Conservation (phyloP, 2,329 filamentous ascomycete species). For the Scleromitrula shiraiana region DNA sequence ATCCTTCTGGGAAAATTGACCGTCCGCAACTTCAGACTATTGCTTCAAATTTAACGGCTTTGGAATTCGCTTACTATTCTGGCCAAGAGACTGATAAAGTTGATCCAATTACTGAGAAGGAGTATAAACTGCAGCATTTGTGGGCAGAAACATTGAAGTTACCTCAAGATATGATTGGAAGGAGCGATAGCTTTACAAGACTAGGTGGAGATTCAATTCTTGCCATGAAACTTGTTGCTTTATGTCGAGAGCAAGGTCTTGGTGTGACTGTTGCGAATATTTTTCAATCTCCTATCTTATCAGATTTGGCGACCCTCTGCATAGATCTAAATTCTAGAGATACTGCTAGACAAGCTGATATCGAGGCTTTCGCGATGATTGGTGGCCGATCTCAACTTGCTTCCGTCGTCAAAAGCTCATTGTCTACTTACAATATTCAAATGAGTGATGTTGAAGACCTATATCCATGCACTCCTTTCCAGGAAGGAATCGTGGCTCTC, state of each 20-base stretch:
- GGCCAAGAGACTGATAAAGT: not conserved
- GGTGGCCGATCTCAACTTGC: not conserved
- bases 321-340: conserved; percentile 17
- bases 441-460: conserved; percentile 28
- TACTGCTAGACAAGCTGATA: not conserved
- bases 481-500: conserved; percentile 33
- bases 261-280: conserved; percentile 35
- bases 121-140: conserved; percentile 10
- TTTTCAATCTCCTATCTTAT: conserved; percentile 35
- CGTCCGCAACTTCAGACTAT: conserved; percentile 30
- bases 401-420: conserved; percentile 20
- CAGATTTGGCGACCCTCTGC: conserved; percentile 31
- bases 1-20: conserved; percentile 29
- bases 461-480: conserved; percentile 31
- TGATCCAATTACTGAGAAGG: conserved; percentile 1
- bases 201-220: conserved; percentile 31
- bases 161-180: conserved; percentile 13
- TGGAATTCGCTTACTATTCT: conserved; percentile 1
- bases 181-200: conserved; percentile 32
- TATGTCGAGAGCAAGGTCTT: conserved; percentile 22
- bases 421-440: not conserved
- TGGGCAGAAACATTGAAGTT: conserved; percentile 11
- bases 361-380: conserved; percentile 16
- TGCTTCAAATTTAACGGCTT: not conserved
- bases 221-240: conserved; percentile 38